Base-by-base conservation (phyloP, 1,284 basidiomycete genomes). In the Mycena citricolor region DNA sequence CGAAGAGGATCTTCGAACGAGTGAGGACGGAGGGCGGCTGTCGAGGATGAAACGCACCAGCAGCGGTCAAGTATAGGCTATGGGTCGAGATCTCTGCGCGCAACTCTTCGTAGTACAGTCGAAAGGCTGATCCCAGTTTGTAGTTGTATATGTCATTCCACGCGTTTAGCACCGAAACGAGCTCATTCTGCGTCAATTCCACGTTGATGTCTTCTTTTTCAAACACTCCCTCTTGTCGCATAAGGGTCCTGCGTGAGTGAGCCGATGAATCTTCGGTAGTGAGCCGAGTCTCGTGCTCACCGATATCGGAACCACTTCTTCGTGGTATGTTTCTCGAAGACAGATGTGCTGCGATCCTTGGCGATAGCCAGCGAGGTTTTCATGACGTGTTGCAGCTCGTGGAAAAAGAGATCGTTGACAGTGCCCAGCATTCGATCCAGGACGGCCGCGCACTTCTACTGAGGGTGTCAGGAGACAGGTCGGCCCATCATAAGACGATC, bases 221-320 rank as follows among this genome's bases (percentile, higher is more conserved):
- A 19, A 46, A 45, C 10, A 21, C 14, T 1, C 51, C 51, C 7
- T 38, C n/a, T 20, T 21, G 19, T 2, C 47, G 43, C 43, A 52
- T 46, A 46, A 52, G 48, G 4, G 51, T 37, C 16, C 47, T 49
- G 10, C 2, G 29, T 20, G 16, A 5, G 13, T 17, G 4, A 16
- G 43, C 19, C 43, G 33, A 16, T 16, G 21, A 22, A 35, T 20
- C 6, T 12, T n/a, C 11, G 12, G 13, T 8, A 14, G 19, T 12
- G 23, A 10, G 14, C 20, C 10, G 13, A n/a, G n/a, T n/a, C n/a
- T n/a, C n/a, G 4, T 16, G 4, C 16, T 8, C 30, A 43, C 47
- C 29, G 31, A 22, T 52, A 52, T n/a, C 44, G 47, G n/a, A 49
- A 49, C 51, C 51, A 52, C 26, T 46, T 52, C 24, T 39, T 26